These are phyloP conservation scores for Beta macrorhiza DNA, from an alignment of 179 eudicot genomes.

Conservation along the genomic window DNA sequence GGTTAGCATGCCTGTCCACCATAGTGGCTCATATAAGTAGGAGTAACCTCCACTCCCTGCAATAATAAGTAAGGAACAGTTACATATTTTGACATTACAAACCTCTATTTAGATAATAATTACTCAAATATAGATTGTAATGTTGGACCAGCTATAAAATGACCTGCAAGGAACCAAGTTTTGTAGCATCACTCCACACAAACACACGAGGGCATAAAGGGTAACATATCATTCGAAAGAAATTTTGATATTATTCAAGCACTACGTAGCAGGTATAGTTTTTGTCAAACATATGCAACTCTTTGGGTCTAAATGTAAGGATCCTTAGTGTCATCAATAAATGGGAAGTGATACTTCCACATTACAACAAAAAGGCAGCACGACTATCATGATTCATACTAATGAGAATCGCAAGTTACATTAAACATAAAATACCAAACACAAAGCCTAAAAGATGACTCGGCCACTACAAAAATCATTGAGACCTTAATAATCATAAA, in stretches of 20 bases:
- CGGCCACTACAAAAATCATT: background rate
- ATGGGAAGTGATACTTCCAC: no score
- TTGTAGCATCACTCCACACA: background rate
- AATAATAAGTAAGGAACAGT: conserved; percentile 19
- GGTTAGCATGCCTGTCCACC: conserved; percentile 58
- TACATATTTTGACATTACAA: background rate
- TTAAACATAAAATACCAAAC: background rate
- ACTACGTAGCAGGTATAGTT: background rate
- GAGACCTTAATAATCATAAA: background rate
- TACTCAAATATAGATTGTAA: background rate
- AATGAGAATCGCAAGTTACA: no score
- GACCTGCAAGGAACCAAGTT: background rate
- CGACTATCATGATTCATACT: background rate
- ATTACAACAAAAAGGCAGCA: no score
- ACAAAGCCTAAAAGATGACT: background rate
- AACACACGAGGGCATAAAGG: background rate
- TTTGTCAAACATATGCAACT: no score
- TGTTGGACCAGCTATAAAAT: background rate
- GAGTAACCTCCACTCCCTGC: conserved; percentile 52
- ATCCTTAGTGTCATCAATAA: no score
- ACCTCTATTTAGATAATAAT: background rate
- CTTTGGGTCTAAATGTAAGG: no score
- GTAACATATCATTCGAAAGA: background rate
- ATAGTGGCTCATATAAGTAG: conserved; percentile 45
- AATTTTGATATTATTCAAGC: background rate